These are phyloP conservation scores for Daedaleopsis sinensis DNA, from an alignment of 768 basidiomycete genomes.

Conservation along the genomic window DNA sequence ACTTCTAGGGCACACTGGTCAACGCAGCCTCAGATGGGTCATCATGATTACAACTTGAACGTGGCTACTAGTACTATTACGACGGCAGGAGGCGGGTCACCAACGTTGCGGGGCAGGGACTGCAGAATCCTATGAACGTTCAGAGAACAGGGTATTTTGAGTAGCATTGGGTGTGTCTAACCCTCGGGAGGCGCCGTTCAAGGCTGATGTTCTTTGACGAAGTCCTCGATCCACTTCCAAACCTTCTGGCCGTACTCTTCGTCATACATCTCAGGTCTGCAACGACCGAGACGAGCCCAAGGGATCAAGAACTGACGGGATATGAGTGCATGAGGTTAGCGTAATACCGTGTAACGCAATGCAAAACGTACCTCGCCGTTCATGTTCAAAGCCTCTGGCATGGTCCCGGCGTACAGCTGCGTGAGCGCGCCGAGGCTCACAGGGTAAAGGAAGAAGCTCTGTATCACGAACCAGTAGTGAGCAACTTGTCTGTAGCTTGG, in stretches of 20 bases:
- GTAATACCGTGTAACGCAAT: no score
- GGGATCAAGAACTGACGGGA: slow-evolving; percentile 21
- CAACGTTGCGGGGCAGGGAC: no score
- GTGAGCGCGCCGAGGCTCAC: slow-evolving; percentile 31
- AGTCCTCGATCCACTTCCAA: slow-evolving; percentile 23
- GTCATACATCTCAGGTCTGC: slow-evolving; percentile 18
- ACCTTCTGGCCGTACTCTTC: slow-evolving; percentile 18
- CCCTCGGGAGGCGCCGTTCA: no score
- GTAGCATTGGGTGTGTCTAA: no score
- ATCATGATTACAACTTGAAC: no score
- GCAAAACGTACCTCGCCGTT: slow-evolving; percentile 41
- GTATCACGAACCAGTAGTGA: slow-evolving; percentile 21
- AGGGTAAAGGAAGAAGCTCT: slow-evolving; percentile 31
- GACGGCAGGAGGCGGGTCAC: no score
- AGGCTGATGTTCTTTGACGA: background rate
- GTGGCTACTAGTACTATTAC: no score
- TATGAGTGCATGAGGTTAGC: background rate
- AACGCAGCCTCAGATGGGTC: no score
- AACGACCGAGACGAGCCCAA: slow-evolving; percentile 24
- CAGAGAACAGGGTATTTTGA: no score
- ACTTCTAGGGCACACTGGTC: no score
- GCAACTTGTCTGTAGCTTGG: slow-evolving; percentile 23
- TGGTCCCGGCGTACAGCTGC: slow-evolving; percentile 35
- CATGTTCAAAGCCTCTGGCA: slow-evolving; percentile 38
- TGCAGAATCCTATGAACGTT: no score